Conservation (phyloP, 305 asterid genomes). For the Fraxinus platypoda region DNA sequence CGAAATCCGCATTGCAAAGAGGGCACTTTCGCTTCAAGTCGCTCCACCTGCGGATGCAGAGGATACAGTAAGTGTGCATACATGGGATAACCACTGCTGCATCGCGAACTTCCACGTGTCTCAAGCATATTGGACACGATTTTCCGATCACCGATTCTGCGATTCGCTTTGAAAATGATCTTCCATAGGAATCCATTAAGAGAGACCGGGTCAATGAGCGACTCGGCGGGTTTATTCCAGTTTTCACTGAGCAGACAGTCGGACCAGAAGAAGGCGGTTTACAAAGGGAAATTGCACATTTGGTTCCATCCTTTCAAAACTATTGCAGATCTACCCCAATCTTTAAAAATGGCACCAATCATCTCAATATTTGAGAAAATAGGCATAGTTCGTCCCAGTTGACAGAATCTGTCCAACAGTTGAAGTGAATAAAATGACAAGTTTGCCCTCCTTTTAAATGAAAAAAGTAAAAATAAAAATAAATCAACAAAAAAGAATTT, state of each 20-base stretch:
- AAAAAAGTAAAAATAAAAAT: too few relatives aligned
- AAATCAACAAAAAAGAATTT: too few relatives aligned
- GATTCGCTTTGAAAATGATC: slow-evolving; percentile 2
- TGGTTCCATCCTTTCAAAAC: background rate
- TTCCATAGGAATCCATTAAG: background rate
- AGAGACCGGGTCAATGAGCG: background rate
- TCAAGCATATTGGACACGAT: slow-evolving; percentile 50
- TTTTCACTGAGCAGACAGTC: background rate
- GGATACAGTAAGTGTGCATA: slow-evolving; percentile 48
- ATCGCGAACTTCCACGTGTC: slow-evolving; percentile 24
- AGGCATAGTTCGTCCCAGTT: too few relatives aligned
- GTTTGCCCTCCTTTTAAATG: background rate
- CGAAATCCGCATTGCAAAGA: slow-evolving; percentile 43
- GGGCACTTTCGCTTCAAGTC: slow-evolving; percentile 52
- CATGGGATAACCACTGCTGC: slow-evolving; percentile 44
- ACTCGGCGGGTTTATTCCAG: background rate
- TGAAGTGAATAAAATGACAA: background rate
- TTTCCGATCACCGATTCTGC: slow-evolving; percentile 26
- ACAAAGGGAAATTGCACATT: background rate
- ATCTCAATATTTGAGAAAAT: background rate
- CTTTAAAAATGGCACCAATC: background rate
- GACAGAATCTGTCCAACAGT: background rate
- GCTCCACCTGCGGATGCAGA: slow-evolving; percentile 61
- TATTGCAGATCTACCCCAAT: background rate
- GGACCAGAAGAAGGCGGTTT: background rate